phyloP scores from a whole-genome alignment of 169 alveolate species.

The Amoebophrya sp. region DNA sequence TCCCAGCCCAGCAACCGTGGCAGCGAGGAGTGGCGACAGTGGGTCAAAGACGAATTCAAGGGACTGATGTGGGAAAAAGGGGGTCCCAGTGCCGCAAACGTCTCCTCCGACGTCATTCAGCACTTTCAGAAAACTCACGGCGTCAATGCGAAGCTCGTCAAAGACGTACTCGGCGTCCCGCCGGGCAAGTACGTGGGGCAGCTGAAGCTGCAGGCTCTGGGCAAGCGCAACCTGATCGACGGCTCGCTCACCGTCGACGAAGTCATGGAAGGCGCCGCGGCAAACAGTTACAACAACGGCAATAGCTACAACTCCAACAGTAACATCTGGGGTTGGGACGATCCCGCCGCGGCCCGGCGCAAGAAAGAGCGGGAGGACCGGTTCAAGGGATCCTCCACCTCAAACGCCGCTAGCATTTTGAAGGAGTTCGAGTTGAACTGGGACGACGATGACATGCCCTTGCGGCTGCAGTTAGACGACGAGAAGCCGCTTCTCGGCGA shows the following conservation, averaged over 20 bases:
- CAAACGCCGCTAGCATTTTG: neutral
- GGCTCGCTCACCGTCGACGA: neutral
- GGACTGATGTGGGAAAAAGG: neutral
- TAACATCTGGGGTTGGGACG: constrained; percentile 8
- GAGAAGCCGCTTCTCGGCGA: neutral
- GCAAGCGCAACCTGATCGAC: neutral
- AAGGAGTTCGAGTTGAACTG: neutral
- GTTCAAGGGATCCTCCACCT: neutral
- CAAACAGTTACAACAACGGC: no score
- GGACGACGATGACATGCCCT: constrained; percentile 8
- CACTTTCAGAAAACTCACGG: neutral
- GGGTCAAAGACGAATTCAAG: neutral
- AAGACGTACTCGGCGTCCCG: neutral
- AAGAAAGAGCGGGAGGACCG: neutral
- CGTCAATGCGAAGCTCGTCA: neutral
- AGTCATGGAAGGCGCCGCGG: neutral
- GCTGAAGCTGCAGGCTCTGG: neutral
- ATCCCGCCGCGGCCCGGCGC: neutral
- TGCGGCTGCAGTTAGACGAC: neutral
- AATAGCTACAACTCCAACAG: no score
- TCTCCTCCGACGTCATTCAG: neutral
- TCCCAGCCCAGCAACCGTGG: neutral
- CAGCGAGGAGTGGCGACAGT: neutral
- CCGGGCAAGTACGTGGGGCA: neutral
- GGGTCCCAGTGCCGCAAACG: neutral